These are phyloP conservation scores for Coniella lustricola DNA, from an alignment of 2,329 filamentous ascomycete species.

Conservation along the genomic window DNA sequence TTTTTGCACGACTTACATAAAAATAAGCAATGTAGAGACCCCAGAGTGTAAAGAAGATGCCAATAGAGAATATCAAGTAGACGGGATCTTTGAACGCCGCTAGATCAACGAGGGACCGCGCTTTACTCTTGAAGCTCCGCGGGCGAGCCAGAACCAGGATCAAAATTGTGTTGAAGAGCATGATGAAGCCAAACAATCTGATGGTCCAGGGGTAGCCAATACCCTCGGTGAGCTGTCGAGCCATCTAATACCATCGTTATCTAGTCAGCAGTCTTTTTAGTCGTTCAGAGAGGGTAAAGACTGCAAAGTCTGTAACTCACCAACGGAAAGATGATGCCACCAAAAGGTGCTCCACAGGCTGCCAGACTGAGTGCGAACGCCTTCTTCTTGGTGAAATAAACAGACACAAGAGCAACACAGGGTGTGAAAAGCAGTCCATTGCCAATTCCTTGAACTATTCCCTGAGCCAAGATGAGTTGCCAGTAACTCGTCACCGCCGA, in stretches of 20 bases:
- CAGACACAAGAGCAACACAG: constrained; percentile 55
- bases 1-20: constrained; percentile 47
- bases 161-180: constrained; percentile 38
- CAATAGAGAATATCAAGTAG: constrained; percentile 44
- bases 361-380: constrained; percentile 55
- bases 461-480: constrained; percentile 50
- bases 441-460: constrained; percentile 47
- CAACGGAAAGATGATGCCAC: constrained; percentile 53
- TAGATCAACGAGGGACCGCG: constrained; percentile 47
- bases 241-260: neutral
- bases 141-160: constrained; percentile 35
- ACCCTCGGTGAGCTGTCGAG: neutral
- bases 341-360: constrained; percentile 52
- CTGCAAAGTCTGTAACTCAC: constrained; percentile 45
- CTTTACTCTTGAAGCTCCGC: constrained; percentile 38
- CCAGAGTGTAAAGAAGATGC: constrained; percentile 40
- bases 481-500: constrained; percentile 40
- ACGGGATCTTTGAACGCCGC: constrained; percentile 48
- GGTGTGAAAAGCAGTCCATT: constrained; percentile 59
- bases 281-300: too few relatives aligned
- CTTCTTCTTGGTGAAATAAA: constrained; percentile 54
- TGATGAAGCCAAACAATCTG: constrained; percentile 54
- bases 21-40: constrained; percentile 52
- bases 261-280: neutral
- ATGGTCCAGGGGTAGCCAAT: constrained; percentile 54